Conservation (phyloP, 2,329 filamentous ascomycete species). For the Fusarium palustre region DNA sequence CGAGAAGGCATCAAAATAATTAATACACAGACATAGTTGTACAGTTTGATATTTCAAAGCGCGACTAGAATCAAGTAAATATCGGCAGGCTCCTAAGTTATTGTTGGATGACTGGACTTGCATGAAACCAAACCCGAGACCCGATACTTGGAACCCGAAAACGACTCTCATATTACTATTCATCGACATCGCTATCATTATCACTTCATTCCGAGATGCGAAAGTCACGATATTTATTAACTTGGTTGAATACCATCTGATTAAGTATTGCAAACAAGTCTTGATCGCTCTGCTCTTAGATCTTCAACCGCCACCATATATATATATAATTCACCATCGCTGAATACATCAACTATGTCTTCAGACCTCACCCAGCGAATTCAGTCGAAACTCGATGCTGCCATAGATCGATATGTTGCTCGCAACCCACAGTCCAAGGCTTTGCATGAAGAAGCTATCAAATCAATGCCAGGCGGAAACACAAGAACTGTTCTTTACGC, state of each 20-base stretch:
- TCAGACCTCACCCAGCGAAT: slow-evolving; percentile 37
- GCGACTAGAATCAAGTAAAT: too few relatives aligned
- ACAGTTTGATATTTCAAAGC: too few relatives aligned
- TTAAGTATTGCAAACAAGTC: neutral
- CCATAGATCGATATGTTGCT: slow-evolving; percentile 50
- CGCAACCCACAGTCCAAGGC: slow-evolving; percentile 54
- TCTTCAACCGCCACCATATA: neutral
- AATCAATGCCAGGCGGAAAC: slow-evolving; percentile 59
- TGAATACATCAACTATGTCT: slow-evolving; percentile 27
- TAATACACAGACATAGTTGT: neutral
- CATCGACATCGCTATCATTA: neutral
- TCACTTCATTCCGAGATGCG: slow-evolving; percentile 27
- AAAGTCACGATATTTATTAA: neutral
- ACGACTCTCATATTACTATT: neutral
- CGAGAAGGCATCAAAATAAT: too few relatives aligned
- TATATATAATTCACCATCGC: neutral
- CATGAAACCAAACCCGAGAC: slow-evolving; percentile 35
- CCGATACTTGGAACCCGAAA: slow-evolving; percentile 34
- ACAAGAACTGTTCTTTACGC: slow-evolving; percentile 59
- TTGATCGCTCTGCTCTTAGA: neutral
- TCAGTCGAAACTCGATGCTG: slow-evolving; percentile 49
- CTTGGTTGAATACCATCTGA: neutral
- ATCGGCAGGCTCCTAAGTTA: neutral
- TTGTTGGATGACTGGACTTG: neutral
- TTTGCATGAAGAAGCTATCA: slow-evolving; percentile 54